Evolutionary conservation across 257 asterid species (phyloP), one percentile per base, ranked within the genome.

Genomic region (Nicotiana attenuata): DNA sequence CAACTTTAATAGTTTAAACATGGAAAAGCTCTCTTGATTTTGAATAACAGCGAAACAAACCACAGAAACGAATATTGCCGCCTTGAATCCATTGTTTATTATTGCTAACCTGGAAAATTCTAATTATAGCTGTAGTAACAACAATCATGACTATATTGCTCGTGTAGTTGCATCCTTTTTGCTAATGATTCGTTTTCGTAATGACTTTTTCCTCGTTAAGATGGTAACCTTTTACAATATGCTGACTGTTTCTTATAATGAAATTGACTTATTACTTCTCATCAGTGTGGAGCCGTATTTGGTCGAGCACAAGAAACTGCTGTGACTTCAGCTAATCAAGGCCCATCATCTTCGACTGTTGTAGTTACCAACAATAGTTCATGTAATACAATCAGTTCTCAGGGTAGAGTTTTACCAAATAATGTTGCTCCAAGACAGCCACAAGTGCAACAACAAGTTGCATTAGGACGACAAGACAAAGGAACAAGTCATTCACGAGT

Each of bases 201-300:
- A 17, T 33, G 68, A 61, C 45, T 60, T 31, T 47, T 59, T 19
- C 77, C 45, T n/a, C 28, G 26, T 64, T 56, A 31, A 78, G n/a
- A 38, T 68, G 66, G n/a, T 59, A 16, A 28, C 38, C 13, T 14
- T 73, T 22, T 73, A 15, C 79, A 73, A 24, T 45, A 24, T 8
- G 45, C 0, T 0, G 16, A 7, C 0, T 50, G 17, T 26, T 75
- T 16, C 64, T 75, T 75, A 8, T 75, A 0, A 24, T 26, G 41
- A 15, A 17, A 11, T 73, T 75, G 68, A 75, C 10, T 52, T 45
- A 41, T 19, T 66, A 66, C 65, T 56, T 53, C 76, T 83, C 63
- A 29, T 28, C 88, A 89, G 91, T 86, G 56, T 55, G 61, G 35
- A 66, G 78, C 82, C 69, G 11, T 69, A 78, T 85, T 83, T 61